phyloP scores from a whole-genome alignment of 2,329 filamentous ascomycete genomes.

The Samsoniella hepiali region DNA sequence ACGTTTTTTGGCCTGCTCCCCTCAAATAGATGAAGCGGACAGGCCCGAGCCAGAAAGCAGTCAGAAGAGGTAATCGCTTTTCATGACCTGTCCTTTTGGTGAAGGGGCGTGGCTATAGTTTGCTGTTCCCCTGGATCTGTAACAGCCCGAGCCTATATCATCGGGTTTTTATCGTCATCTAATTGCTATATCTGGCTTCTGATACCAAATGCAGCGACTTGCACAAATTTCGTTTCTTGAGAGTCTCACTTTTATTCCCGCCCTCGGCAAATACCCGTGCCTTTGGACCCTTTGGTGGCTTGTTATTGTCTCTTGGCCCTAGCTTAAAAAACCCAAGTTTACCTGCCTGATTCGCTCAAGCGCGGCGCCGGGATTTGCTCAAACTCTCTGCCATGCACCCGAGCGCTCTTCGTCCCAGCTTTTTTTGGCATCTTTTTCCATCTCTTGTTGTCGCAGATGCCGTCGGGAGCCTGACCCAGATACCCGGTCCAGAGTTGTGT shows the following conservation, averaged over 20 bases:
- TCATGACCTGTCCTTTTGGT: too few relatives aligned
- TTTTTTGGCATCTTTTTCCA: neutral
- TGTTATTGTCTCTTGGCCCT: neutral
- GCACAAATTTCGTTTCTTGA: neutral
- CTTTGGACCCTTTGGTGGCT: neutral
- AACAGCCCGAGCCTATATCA: too few relatives aligned
- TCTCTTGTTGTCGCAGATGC: neutral
- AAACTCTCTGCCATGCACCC: too few relatives aligned
- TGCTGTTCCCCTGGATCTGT: too few relatives aligned
- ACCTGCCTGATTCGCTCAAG: slow-evolving; percentile 5
- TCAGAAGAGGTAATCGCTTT: neutral
- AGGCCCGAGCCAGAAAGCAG: neutral
- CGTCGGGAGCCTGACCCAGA: neutral
- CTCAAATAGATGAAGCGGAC: neutral
- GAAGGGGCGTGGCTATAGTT: too few relatives aligned
- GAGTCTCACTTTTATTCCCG: neutral
- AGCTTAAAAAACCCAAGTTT: too few relatives aligned
- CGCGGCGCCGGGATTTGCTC: neutral
- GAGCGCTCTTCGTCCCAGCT: neutral
- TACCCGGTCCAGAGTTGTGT: neutral
- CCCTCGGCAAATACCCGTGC: neutral
- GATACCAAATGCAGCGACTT: too few relatives aligned
- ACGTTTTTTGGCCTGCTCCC: too few relatives aligned
- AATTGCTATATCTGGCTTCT: too few relatives aligned
- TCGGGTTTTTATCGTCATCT: too few relatives aligned